A percentile compares a stretch with the other conserved stretches of the same genome.
Conservation (phyloP, 768 basidiomycete genomes). For the Cyclocybe aegerita region DNA sequence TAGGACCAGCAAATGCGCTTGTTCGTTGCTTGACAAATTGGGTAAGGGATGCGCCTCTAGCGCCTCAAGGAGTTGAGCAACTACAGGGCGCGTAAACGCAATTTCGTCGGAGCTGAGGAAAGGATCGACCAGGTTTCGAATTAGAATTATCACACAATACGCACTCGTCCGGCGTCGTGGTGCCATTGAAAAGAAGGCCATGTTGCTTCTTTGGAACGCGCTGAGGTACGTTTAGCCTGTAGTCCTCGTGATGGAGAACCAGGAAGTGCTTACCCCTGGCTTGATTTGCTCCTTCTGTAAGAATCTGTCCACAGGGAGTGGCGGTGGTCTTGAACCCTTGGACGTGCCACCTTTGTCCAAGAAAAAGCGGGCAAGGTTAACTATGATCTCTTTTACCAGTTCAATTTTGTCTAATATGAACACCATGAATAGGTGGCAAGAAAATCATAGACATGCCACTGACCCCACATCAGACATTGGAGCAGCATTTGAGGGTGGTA, state of each 20-base stretch:
- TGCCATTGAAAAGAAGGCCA: slow-evolving; percentile 51
- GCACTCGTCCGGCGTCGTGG: slow-evolving; percentile 23
- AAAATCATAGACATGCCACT: slow-evolving; percentile 17
- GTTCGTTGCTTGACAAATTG: slow-evolving; percentile 76
- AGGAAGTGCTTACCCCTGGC: slow-evolving; percentile 7
- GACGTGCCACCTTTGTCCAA: slow-evolving; percentile 14
- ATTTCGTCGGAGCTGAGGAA: slow-evolving; percentile 46
- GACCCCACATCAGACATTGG: slow-evolving; percentile 93
- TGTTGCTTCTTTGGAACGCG: slow-evolving; percentile 38
- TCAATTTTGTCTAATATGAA: slow-evolving; percentile 69
- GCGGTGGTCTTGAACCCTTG: slow-evolving; percentile 36
- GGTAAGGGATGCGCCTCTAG: slow-evolving; percentile 66
- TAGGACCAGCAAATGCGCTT: slow-evolving; percentile 78
- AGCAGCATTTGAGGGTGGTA: slow-evolving; percentile 93
- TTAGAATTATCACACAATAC: not conserved
- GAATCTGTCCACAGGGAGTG: slow-evolving; percentile 59
- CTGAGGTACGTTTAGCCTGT: slow-evolving; percentile 1
- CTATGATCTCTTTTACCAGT: slow-evolving; percentile 79
- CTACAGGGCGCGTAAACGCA: slow-evolving; percentile 59
- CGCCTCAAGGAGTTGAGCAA: slow-evolving; percentile 58
- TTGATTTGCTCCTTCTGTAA: slow-evolving; percentile 33
- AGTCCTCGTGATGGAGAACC: not conserved
- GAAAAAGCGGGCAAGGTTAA: slow-evolving; percentile 55
- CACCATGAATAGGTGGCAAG: not conserved
- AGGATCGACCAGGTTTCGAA: not conserved